Base-by-base conservation (phyloP, 1,139 yeast species). In the Protomyces inouyei region DNA sequence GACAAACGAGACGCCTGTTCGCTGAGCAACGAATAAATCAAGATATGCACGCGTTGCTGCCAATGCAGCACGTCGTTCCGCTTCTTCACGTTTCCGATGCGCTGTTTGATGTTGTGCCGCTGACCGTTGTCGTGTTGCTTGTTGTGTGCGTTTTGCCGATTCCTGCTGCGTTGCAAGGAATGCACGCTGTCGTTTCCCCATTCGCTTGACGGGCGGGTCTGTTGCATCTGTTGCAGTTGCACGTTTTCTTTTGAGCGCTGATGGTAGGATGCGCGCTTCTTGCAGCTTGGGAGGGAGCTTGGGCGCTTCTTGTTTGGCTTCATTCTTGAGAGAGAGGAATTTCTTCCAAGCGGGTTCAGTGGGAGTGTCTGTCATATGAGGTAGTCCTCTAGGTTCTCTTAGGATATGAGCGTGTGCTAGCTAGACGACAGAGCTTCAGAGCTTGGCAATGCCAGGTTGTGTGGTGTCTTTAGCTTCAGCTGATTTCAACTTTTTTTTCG, bases 271-370 rank as follows among this genome's bases (percentile, higher is more conserved):
- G 4, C 52, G 46, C 18, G 52, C 38, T 21, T 55, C 21, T 55
- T 57, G 52, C 23, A 37, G 23, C 16, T n/a, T 53, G 8, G n/a
- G 32, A 38, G 61, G 5, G 38, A 18, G 37, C n/a, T 32, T 52
- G 4, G 37, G 8, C 25, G 23, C 25, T 14, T 57, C 61, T 9
- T 55, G 48, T 25, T 48, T 14, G 12, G 37, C 43, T 16, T 55
- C 63, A 5, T 56, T 23, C 37, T 59, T 59, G 35, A 59, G 63
- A 23, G 53, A 40, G 25, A 59, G 57, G 45, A 59, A 59, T 23
- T 59, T 38, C 45, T 59, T 59, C 63, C 63, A 59, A 18, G 63
- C 63, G 21, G 63, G 57, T 40, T 59, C 63, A n/a, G 52, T 35
- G 8, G 32, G 8, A 1, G 8, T 4, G 2, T 3, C 32, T 4